phyloP scores from a whole-genome alignment of 805 yeast species.

The Teunomyces kruisii region DNA sequence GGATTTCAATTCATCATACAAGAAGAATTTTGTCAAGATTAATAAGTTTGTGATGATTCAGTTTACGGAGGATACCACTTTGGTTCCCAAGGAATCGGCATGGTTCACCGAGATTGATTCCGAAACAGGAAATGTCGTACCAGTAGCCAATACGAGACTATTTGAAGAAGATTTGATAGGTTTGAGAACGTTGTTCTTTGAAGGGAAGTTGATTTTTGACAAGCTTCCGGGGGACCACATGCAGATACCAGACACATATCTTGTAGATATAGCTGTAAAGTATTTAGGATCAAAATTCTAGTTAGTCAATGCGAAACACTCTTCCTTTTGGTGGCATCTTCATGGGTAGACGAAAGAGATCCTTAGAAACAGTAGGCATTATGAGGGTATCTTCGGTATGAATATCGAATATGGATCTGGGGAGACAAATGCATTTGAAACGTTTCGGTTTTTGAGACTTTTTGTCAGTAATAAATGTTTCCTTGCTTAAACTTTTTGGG shows the following conservation, averaged over 20 bases:
- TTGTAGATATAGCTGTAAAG: constrained; percentile 40
- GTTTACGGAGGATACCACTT: constrained; percentile 63
- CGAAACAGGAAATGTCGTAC: constrained; percentile 38
- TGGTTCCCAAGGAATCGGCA: constrained; percentile 72
- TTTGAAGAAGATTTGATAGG: constrained; percentile 64
- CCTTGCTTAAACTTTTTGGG: background rate
- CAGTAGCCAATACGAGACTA: constrained; percentile 48
- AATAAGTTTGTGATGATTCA: constrained; percentile 57
- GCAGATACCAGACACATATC: constrained; percentile 55
- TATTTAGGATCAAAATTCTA: constrained; percentile 38
- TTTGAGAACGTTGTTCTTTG: constrained; percentile 44
- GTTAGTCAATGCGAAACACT: background rate
- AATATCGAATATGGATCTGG: background rate
- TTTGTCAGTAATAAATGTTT: no score
- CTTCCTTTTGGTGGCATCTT: background rate
- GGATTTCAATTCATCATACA: constrained; percentile 38
- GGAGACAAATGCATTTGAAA: background rate
- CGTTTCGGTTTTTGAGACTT: background rate
- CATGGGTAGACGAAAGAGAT: background rate
- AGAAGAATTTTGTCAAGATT: constrained; percentile 41
- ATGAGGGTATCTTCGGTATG: background rate
- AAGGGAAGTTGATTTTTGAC: constrained; percentile 47
- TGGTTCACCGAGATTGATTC: constrained; percentile 58
- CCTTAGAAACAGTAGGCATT: background rate
- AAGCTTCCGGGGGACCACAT: constrained; percentile 62